Evolutionary conservation across 352 stramenopile species (phyloP).

Genomic region (Globisporangium okanoganense): DNA sequence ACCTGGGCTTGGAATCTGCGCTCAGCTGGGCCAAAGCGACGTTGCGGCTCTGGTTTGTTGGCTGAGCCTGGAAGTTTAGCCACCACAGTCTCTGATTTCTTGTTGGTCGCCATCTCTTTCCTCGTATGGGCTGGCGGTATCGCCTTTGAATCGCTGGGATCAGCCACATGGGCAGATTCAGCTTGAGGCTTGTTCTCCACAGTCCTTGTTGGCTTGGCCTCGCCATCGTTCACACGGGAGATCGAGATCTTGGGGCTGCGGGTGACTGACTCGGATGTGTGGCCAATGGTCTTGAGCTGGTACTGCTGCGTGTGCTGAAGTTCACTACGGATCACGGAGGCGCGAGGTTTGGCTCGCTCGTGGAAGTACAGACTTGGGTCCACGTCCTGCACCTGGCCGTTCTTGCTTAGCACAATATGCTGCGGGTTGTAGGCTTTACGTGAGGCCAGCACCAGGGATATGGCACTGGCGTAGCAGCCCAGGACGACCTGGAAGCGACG

Average conservation of each 20-base stretch:
- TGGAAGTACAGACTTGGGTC: constrained; percentile 32
- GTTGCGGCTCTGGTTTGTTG: not conserved
- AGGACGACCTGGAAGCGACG: not conserved
- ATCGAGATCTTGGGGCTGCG: not conserved
- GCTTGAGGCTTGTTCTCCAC: not conserved
- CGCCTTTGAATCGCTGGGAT: not conserved
- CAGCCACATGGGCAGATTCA: not conserved
- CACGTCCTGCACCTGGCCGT: constrained; percentile 26
- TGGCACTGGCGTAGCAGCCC: not conserved
- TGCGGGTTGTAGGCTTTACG: constrained; percentile 19
- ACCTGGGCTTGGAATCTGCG: not conserved
- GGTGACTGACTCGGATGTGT: not conserved
- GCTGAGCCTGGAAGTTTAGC: not conserved
- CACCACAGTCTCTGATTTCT: not conserved
- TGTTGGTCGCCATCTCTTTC: not conserved
- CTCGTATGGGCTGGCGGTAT: not conserved
- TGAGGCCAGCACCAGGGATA: not conserved
- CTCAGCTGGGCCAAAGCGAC: not conserved
- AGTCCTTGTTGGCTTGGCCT: not conserved
- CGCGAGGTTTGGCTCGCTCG: not conserved
- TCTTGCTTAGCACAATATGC: constrained; percentile 31
- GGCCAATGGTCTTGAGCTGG: not conserved
- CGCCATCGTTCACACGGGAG: not conserved
- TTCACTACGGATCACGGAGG: not conserved
- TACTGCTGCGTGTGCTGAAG: not conserved